phyloP scores from a whole-genome alignment of 768 basidiomycete species.

The Hericium alpestre region DNA sequence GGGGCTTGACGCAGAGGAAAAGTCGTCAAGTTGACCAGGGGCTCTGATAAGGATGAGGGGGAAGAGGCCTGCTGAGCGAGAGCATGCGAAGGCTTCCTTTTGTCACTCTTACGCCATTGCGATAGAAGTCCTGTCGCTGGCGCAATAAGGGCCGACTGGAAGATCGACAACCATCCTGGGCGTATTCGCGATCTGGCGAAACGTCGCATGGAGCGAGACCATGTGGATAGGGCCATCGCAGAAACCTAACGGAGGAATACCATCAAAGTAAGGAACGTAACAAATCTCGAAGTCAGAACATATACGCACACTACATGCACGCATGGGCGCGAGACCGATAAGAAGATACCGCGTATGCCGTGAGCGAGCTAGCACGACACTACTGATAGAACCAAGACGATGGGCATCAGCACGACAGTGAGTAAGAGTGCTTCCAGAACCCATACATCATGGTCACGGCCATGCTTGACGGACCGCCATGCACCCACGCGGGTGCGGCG shows the following conservation, averaged over 20 bases:
- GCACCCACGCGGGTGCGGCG: too few species aligned
- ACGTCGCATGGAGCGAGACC: not conserved
- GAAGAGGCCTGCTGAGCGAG: not conserved
- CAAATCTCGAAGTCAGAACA: too few species aligned
- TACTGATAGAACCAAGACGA: too few species aligned
- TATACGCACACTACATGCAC: too few species aligned
- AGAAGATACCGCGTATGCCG: too few species aligned
- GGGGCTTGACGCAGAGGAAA: not conserved
- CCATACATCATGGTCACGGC: too few species aligned
- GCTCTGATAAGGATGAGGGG: not conserved
- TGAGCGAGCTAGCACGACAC: too few species aligned
- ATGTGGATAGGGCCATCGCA: not conserved
- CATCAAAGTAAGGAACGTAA: not conserved
- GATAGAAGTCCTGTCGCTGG: not conserved
- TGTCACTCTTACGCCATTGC: not conserved
- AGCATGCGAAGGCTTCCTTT: not conserved
- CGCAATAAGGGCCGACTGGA: not conserved
- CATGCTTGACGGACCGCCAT: too few species aligned
- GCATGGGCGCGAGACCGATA: too few species aligned
- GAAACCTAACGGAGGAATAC: not conserved
- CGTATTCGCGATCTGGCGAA: not conserved
- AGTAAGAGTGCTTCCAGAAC: too few species aligned
- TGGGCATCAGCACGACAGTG: too few species aligned
- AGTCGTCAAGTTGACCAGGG: not conserved
- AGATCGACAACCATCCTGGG: not conserved